Conservation (phyloP, 2,329 filamentous ascomycete species). For the Gremmenia infestans region DNA sequence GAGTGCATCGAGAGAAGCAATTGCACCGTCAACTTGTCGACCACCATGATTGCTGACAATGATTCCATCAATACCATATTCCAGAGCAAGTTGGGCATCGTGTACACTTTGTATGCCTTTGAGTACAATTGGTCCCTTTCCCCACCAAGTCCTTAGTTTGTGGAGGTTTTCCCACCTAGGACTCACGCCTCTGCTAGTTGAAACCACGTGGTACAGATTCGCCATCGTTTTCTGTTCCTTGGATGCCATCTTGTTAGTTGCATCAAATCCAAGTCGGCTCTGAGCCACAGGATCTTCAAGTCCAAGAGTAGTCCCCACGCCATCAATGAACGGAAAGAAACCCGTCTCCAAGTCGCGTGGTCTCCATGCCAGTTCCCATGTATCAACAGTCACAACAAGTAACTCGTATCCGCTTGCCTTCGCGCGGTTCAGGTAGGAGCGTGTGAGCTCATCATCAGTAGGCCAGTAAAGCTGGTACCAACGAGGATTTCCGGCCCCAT, state of each 20-base stretch:
- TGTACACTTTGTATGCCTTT: conserved; percentile 48
- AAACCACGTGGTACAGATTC: no score
- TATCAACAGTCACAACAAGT: conserved; percentile 67
- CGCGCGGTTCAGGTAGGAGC: no score
- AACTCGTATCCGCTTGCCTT: conserved; percentile 56
- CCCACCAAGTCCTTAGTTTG: no score
- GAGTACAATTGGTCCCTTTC: conserved; percentile 45
- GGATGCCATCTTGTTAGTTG: no score
- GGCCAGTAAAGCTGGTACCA: no score
- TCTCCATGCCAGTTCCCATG: conserved; percentile 62
- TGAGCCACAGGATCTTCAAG: no score
- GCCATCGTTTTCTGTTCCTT: no score
- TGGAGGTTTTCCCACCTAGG: no score
- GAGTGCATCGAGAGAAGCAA: conserved; percentile 49
- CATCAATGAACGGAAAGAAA: conserved; percentile 51
- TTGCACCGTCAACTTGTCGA: conserved; percentile 49
- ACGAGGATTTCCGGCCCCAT: conserved; percentile 48
- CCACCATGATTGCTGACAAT: conserved; percentile 52
- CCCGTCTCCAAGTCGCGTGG: conserved; percentile 60
- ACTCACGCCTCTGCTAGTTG: no score
- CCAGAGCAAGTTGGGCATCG: conserved; percentile 40
- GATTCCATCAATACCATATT: conserved; percentile 43
- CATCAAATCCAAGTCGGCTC: no score
- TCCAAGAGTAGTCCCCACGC: no score
- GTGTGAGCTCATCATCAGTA: no score